These are phyloP conservation scores for Aspergillus arachidicola DNA, from an alignment of 2,329 filamentous ascomycete species.

Conservation along the genomic window DNA sequence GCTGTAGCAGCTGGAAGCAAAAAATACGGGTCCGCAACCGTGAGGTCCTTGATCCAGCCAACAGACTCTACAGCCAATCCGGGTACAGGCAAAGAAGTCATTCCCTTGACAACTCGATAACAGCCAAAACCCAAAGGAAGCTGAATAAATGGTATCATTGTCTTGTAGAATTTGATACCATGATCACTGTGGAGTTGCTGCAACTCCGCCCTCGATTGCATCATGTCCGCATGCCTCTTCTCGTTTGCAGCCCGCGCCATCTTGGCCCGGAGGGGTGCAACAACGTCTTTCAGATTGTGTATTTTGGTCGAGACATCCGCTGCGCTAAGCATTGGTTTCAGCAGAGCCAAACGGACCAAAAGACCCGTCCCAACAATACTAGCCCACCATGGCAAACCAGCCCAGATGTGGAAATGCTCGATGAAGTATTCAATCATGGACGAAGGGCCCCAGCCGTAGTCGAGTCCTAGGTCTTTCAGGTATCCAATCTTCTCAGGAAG, in stretches of 20 bases:
- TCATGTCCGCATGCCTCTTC: slow-evolving; percentile 52
- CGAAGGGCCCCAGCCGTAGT: slow-evolving; percentile 83
- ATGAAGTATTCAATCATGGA: slow-evolving; percentile 72
- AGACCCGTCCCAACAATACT: slow-evolving; percentile 70
- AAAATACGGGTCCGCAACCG: slow-evolving; percentile 74
- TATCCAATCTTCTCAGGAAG: slow-evolving; percentile 81
- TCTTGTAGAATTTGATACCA: slow-evolving; percentile 57
- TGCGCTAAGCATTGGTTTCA: slow-evolving; percentile 66
- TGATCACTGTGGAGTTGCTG: slow-evolving; percentile 54
- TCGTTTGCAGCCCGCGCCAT: slow-evolving; percentile 50
- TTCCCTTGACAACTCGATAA: slow-evolving; percentile 75
- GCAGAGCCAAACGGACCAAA: slow-evolving; percentile 64
- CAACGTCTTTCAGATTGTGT: slow-evolving; percentile 61
- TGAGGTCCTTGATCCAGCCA: slow-evolving; percentile 79
- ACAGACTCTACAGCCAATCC: slow-evolving; percentile 70
- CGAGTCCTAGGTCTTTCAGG: slow-evolving; percentile 77
- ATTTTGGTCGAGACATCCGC: slow-evolving; percentile 66
- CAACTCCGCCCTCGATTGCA: slow-evolving; percentile 54
- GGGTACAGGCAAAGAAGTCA: slow-evolving; percentile 79
- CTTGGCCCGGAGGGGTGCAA: slow-evolving; percentile 58
- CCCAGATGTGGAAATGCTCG: slow-evolving; percentile 79
- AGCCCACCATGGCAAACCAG: slow-evolving; percentile 79
- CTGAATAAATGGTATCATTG: slow-evolving; percentile 62
- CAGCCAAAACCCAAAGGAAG: slow-evolving; percentile 76
- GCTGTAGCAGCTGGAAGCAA: slow-evolving; percentile 69